phyloP scores from a whole-genome alignment of 441 rosid species.

The Erysimum pusillum region DNA sequence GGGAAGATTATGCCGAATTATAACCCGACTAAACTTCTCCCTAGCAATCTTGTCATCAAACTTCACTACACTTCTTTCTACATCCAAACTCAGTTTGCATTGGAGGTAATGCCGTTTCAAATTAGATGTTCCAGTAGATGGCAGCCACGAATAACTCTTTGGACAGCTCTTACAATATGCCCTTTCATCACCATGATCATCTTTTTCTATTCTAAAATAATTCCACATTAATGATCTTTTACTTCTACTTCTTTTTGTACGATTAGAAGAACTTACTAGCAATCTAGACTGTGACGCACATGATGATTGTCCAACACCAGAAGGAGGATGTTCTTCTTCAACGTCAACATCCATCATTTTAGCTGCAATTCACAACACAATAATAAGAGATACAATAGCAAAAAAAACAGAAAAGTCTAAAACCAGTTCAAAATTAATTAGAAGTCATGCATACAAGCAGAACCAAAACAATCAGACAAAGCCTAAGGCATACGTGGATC shows the following conservation, averaged over 20 bases:
- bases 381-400: no score
- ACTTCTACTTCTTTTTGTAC: not conserved
- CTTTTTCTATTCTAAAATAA: not conserved
- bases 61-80: not conserved
- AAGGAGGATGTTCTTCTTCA: not conserved
- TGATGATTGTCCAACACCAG: not conserved
- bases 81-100: not conserved
- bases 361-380: no score
- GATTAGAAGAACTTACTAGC: not conserved
- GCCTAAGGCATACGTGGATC: slow-evolving; percentile 7
- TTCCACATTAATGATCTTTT: not conserved
- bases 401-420: no score
- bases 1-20: not conserved
- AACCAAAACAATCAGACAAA: not conserved
- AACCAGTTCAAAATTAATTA: not conserved
- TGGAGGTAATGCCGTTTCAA: not conserved
- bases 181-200: not conserved
- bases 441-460: slow-evolving; percentile 1
- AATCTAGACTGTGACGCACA: not conserved
- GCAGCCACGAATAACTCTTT: not conserved
- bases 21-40: not conserved
- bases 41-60: not conserved
- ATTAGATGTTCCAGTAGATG: not conserved
- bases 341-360: not conserved
- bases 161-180: not conserved